A percentile compares a stretch with the other conserved stretches of the same genome.
These are phyloP conservation scores for Haplosporangium sp. DNA, from an alignment of 371 early-diverging fungal species.

Conservation along the genomic window DNA sequence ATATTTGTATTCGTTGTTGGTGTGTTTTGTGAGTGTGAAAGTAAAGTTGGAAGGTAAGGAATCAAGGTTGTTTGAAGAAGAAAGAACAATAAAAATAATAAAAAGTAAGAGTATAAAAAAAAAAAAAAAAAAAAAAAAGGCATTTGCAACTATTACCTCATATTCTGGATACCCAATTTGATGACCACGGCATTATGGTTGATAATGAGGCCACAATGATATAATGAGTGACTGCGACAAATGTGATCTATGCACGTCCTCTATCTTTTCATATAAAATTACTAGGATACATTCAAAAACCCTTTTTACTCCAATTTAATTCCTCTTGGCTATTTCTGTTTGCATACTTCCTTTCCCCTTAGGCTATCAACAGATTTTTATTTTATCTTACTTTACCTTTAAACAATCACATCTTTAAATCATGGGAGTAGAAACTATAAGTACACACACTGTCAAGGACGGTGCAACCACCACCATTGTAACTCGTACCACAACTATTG, in stretches of 20 bases:
- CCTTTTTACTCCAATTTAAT: neutral
- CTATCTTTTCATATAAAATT: no score
- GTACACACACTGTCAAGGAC: constrained; percentile 52
- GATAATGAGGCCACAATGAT: no score
- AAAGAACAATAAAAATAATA: neutral
- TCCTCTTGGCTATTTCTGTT: neutral
- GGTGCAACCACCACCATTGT: constrained; percentile 51
- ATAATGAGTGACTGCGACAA: no score
- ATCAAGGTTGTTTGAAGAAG: neutral
- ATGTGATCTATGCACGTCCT: no score
- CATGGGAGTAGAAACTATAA: constrained; percentile 34
- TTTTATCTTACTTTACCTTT: constrained; percentile 3
- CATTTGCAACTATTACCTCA: neutral
- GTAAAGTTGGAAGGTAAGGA: neutral
- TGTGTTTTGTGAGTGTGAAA: constrained; percentile 1
- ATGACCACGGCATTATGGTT: no score
- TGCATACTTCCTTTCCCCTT: neutral
- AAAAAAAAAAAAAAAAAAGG: no score
- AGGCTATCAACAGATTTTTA: neutral
- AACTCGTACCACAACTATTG: constrained; percentile 51
- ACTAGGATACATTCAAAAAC: no score
- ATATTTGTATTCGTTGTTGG: no score
- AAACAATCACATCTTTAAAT: neutral
- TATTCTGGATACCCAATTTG: neutral
- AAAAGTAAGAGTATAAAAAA: neutral